Percentiles rank a stretch among this genome's conserved stretches.
These are phyloP conservation scores for Cladophialophora yegresii DNA, from an alignment of 2,329 filamentous ascomycete genomes.

Conservation along the genomic window DNA sequence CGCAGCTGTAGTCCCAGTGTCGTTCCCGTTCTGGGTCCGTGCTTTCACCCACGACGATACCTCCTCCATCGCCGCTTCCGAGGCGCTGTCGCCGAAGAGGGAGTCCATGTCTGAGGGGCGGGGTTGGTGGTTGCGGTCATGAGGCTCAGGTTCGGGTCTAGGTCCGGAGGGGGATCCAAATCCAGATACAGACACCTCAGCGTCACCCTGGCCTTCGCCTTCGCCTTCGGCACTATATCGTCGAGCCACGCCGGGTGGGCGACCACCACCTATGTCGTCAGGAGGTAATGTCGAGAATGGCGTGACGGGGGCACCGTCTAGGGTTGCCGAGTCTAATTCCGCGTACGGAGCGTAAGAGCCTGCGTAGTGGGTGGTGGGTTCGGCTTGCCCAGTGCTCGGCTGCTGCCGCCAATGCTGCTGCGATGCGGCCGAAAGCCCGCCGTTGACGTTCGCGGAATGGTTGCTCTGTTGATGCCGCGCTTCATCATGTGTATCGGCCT, in stretches of 20 bases:
- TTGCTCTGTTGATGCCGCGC: not conserved
- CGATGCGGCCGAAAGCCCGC: not conserved
- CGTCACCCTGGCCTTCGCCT: not conserved
- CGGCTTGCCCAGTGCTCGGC: not conserved
- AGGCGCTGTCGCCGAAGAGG: conserved; percentile 12
- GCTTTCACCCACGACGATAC: not conserved
- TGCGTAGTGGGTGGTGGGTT: not conserved
- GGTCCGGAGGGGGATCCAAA: no score
- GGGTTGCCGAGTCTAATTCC: not conserved
- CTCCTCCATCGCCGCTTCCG: not conserved
- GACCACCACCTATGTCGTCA: not conserved
- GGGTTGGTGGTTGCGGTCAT: not conserved
- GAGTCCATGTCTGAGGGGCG: conserved; percentile 12
- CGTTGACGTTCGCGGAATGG: not conserved
- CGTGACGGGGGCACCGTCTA: not conserved
- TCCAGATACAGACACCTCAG: no score
- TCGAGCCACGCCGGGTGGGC: not conserved
- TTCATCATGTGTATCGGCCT: not conserved
- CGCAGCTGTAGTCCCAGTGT: not conserved
- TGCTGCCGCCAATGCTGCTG: not conserved
- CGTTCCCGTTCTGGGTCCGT: not conserved
- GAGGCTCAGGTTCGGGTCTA: no score
- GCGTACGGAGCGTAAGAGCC: not conserved
- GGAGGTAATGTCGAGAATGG: not conserved
- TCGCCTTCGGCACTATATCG: not conserved